Evolutionary conservation across 176 grass and related monocot species (phyloP).

Genomic region (Thalia dealbata): DNA sequence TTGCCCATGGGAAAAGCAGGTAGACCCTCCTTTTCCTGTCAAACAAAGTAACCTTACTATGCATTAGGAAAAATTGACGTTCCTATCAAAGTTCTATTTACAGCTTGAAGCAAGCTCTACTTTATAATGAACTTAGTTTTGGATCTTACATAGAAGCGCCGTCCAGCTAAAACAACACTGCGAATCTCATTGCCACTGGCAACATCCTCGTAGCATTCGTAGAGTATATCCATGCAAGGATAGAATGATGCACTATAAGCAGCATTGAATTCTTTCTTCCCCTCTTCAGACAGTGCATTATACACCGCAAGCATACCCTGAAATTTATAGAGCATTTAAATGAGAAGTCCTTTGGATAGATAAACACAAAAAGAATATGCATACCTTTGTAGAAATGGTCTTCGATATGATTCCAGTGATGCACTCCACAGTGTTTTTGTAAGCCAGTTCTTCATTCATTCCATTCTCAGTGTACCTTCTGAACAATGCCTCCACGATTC

Average conservation of each 20-base stretch:
- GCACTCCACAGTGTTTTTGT: conserved; percentile 66
- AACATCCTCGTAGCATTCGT: conserved; percentile 62
- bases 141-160: conserved; percentile 49
- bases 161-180: conserved; percentile 70
- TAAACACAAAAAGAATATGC: not conserved
- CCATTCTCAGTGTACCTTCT: conserved; percentile 74
- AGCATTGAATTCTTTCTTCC: conserved; percentile 55
- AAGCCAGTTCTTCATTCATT: conserved; percentile 54
- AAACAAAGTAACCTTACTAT: not conserved
- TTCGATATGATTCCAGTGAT: conserved; percentile 72
- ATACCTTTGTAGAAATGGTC: conserved; percentile 68
- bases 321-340: not conserved
- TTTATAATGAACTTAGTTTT: too few species aligned
- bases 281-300: conserved; percentile 47
- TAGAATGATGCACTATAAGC: conserved; percentile 67
- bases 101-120: too few species aligned
- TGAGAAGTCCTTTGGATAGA: not conserved
- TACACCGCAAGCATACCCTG: conserved; percentile 71
- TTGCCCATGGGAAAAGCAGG: conserved; percentile 78
- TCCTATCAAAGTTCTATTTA: not conserved
- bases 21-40: conserved; percentile 70
- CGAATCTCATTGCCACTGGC: conserved; percentile 65
- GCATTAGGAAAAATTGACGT: not conserved
- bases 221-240: conserved; percentile 71
- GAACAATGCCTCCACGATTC: conserved; percentile 64